Evolutionary conservation across 2,329 filamentous ascomycete genomes (phyloP), one percentile per base, ranked within the genome.

Genomic region (Neofusicoccum sp.): DNA sequence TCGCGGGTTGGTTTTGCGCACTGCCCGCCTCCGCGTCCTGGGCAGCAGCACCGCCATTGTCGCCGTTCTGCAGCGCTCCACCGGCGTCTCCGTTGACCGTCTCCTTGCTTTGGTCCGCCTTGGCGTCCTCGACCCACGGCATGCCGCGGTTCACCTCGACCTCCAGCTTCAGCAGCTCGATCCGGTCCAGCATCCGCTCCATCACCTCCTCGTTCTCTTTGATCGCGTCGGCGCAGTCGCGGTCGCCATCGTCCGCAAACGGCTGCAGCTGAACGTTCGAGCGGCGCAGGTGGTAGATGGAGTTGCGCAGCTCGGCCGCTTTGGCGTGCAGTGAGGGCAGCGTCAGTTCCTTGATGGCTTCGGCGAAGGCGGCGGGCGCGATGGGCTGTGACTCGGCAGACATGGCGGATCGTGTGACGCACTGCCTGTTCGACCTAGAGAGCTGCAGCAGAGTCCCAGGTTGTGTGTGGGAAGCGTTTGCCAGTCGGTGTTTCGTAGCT

Each of bases 161-260:
- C 76, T 93, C 89, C 43, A 70, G 76, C 65, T 81, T 84, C 63
- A 91, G 78, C 53, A 91, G 72, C 59, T 77, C 78, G 63, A 91
- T 82, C 71, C 89, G 80, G 75, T 86, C 83, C 63, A 82, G 78
- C 83, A 91, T 89, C 66, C 88, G 82, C 63, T 74, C 79, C 61
- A 93, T 88, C 61, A 92, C 88, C 20, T 70, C 73, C 67, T 86
- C 82, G 74, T 92, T 92, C 75, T 93, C 89, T 61, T 76, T 73
- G 70, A 92, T 89, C 62, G 89, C 89, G 61, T 91, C 88, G 65
- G 85, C 77, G 78, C 89, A 93, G 72, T 90, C 89, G 63, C 80
- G 79, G 70, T 93, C 89, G 14, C 86, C 81, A 26, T 79, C 75
- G 48, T 86, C 81, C 60, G 88, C 87, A 67, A 85, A 91, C 34